Evolutionary conservation across 2,329 filamentous ascomycete genomes (phyloP).

Genomic region (Exserohilum turcica): DNA sequence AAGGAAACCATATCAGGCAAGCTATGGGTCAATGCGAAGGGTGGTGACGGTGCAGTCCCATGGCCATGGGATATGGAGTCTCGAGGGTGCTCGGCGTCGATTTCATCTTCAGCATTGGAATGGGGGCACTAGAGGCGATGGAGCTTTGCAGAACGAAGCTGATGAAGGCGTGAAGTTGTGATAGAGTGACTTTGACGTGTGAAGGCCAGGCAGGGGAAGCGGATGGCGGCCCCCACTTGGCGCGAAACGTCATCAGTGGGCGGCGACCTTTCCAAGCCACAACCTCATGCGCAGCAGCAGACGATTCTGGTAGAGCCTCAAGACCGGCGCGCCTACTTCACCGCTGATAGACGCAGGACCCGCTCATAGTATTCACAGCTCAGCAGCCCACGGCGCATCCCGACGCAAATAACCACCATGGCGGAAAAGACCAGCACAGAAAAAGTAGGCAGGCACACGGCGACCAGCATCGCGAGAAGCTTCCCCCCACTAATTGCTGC

Average conservation of each 20-base stretch:
- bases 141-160: too few species aligned
- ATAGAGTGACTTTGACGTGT: background rate
- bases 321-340: background rate
- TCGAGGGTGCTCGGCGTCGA: background rate
- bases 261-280: slow-evolving; percentile 15
- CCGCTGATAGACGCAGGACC: background rate
- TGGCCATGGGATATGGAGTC: too few species aligned
- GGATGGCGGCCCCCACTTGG: slow-evolving; percentile 14
- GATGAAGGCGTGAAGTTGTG: background rate
- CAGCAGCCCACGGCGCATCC: background rate
- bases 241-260: slow-evolving; percentile 23
- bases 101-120: too few species aligned
- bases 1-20: too few species aligned
- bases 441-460: slow-evolving; percentile 10
- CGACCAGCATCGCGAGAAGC: background rate
- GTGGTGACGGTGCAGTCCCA: too few species aligned
- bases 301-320: slow-evolving; percentile 4
- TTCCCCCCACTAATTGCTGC: slow-evolving; percentile 8
- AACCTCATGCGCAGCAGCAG: slow-evolving; percentile 15
- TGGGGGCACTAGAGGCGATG: too few species aligned
- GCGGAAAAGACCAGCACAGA: slow-evolving; percentile 26
- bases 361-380: background rate
- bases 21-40: too few species aligned
- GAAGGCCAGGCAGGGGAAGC: background rate
- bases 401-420: slow-evolving; percentile 11